These are phyloP conservation scores for Avena sativa DNA, from an alignment of 176 grass and related monocot genomes.

Conservation along the genomic window DNA sequence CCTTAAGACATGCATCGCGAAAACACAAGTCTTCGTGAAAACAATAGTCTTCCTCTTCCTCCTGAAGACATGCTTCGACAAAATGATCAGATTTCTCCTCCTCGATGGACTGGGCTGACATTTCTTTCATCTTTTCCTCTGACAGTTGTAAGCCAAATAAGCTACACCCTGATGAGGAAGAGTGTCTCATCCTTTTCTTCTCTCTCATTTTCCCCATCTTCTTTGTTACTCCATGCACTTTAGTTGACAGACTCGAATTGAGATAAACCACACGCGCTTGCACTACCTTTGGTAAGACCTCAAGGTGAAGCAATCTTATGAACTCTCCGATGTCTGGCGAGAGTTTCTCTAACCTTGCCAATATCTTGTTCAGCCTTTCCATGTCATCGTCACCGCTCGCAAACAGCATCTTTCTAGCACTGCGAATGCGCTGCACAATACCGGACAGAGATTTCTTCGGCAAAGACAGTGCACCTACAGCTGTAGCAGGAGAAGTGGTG, in stretches of 20 bases:
- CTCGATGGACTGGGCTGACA: not conserved
- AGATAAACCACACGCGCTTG: not conserved
- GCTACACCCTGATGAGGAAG: no score
- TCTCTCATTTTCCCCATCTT: not conserved
- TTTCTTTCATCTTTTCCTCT: not conserved
- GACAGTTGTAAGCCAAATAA: not conserved
- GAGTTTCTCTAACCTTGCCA: not conserved
- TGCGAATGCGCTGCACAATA: not conserved
- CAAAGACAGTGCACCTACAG: not conserved
- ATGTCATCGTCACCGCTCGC: not conserved
- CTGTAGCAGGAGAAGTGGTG: not conserved
- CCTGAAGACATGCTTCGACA: not conserved
- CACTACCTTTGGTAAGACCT: not conserved
- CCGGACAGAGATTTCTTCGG: not conserved
- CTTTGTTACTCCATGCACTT: not conserved
- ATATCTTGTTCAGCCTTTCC: not conserved
- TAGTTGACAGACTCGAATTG: not conserved
- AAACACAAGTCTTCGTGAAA: no score
- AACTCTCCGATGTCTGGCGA: not conserved
- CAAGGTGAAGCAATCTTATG: conserved; percentile 25
- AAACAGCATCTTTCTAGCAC: not conserved
- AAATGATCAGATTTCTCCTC: not conserved
- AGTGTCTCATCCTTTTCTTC: not conserved
- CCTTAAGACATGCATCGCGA: no score
- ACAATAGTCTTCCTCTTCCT: not conserved